phyloP scores from a whole-genome alignment of 2,329 filamentous ascomycete species.

The Ophiostoma sp. region DNA sequence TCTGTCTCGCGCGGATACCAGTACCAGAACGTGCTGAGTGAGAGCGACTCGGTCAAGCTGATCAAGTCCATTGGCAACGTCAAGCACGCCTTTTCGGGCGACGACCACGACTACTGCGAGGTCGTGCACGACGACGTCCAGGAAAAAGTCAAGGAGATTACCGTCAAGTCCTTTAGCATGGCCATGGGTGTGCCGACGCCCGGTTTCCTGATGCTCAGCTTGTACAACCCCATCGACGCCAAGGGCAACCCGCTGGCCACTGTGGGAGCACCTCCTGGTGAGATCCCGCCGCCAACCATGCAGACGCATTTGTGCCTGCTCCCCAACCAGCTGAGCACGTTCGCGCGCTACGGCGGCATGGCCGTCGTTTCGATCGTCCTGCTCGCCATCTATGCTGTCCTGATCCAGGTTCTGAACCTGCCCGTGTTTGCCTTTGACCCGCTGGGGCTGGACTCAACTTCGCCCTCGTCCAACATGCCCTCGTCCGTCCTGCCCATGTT shows the following conservation, averaged over 20 bases:
- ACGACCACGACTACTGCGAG: constrained; percentile 98
- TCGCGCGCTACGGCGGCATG: constrained; percentile 73
- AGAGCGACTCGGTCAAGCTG: constrained; percentile 72
- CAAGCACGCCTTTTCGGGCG: constrained; percentile 85
- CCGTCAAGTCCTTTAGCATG: constrained; percentile 93
- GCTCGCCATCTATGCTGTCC: constrained; percentile 55
- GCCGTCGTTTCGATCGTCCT: constrained; percentile 54
- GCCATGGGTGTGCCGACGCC: constrained; percentile 91
- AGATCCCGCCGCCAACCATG: constrained; percentile 53
- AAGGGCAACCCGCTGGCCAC: constrained; percentile 49
- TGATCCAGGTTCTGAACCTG: constrained; percentile 57
- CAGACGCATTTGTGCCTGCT: constrained; percentile 90
- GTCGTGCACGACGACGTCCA: constrained; percentile 72
- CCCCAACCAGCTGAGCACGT: constrained; percentile 82
- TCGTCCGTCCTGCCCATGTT: constrained; percentile 46
- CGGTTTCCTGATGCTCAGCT: constrained; percentile 81
- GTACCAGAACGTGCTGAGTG: constrained; percentile 90
- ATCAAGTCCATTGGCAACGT: constrained; percentile 79
- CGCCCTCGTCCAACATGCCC: background rate
- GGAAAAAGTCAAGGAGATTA: constrained; percentile 74
- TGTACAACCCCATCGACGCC: constrained; percentile 85
- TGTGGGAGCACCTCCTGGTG: background rate
- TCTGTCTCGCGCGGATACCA: constrained; percentile 80
- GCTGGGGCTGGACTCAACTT: background rate
- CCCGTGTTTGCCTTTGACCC: constrained; percentile 55